Base-by-base conservation (phyloP, 2,329 filamentous ascomycete genomes). In the Stachybotrys echinatus region DNA sequence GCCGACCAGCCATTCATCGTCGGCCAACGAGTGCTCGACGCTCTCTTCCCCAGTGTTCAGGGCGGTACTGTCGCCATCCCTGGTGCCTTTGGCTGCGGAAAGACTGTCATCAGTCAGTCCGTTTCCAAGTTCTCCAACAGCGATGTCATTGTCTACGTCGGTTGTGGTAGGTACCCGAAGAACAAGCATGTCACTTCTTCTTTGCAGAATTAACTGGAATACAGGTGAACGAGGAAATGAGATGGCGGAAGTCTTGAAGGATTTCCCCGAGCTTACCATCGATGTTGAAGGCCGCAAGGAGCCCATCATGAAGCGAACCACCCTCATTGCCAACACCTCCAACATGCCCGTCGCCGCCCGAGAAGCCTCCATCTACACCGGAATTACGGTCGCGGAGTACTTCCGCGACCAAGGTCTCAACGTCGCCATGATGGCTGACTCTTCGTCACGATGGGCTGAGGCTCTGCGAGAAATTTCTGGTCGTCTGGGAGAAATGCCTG, bases 71-170 rank as follows among this genome's bases (percentile, higher is more conserved):
- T 97, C 58, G 95, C 92, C 67, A 99, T 99, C 65, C 94, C 94
- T 22, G 94, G 94, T 68, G 94, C 94, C 73, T 99, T 99, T 69
- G 94, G 94, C 58, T 99, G 94, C 65, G 94, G 94, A 67, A 99
- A 99, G 85, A 99, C 94, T 63, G 94, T 99, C 76, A 99, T 99
- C 74, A 92, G 87, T 65, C 94, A 99, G 75, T 95, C 90, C 53
- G 88, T 99, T 56, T 99, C 94, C 72, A 99, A 99, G 75, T 99
- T 99, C 79, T 99, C 94, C 66, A 99, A 99, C 84, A 94, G 88
- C 70, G 94, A 99, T 69, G 89, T 97, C 65, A 99, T 99, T 60
- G 89, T 99, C 61, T 99, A 99, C 68, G 94, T 99, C 53, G 94
- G 94, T 52, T 87, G 42, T 27, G 42, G 8, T 10, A 37, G 31